Base-by-base conservation (phyloP, 2,329 filamentous ascomycete genomes). In the Colletotrichum spinosum region DNA sequence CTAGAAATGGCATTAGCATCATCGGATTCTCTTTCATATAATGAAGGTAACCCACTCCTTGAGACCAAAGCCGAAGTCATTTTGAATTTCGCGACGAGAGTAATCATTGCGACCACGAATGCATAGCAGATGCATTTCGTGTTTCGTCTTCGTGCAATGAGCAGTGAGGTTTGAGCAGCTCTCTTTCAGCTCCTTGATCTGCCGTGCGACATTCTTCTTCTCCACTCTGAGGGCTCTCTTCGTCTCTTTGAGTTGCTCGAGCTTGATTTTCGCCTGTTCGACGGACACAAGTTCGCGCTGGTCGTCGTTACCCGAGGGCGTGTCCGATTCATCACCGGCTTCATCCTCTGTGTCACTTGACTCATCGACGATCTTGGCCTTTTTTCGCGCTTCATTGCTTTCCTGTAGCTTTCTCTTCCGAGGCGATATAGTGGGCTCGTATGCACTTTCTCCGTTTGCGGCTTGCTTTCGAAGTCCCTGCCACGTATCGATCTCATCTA, bases 41-140 rank as follows among this genome's bases (percentile, higher is more conserved):
- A 11, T 15, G 25, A 25, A 25, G 25, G 44, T 8, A 33, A 54
- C 84, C 49, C 89, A 81, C 68, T 86, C 79, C 66, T 87, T 83
- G 3, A 79, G 76, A 0, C 75, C 75, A 25, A 71, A 73, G 1
- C 49, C 60, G 5, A 67, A 60, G n/a, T 65, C 54, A 2, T 54
- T 10, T 25, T 65, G 46, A 84, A 0, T 66, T 34, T 34, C 41
- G 10, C 12, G 6, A 2, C 63, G 53, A 6, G 86, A 84, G 64
- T 86, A 88, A 0, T 81, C 71, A 56, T 90, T 91, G 33, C 88
- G 79, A 5, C 80, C 81, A 13, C 78, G 75, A 60, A 90, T 88
- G 66, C 87, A 83, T 78, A 4, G 13, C 8, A 17, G 34, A n/a
- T 61, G 17, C 44, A 55, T 65, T 1, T 42, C 8, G 13, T 1